Conservation (phyloP, 2,329 filamentous ascomycete species). For the Xylaria sp. region DNA sequence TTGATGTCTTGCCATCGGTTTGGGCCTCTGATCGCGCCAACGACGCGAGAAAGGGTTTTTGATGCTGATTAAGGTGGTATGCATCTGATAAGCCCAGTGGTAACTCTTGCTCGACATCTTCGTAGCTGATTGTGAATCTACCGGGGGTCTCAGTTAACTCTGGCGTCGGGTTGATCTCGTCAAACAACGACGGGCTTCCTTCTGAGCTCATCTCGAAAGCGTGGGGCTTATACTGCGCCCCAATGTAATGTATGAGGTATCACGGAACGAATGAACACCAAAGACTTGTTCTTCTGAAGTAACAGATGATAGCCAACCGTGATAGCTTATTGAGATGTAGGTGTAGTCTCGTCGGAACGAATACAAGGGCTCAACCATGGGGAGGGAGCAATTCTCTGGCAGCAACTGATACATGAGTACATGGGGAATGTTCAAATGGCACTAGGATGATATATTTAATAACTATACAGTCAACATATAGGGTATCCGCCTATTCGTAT, state of each 20-base stretch:
- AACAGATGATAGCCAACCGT: neutral
- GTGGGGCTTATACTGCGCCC: constrained; percentile 3
- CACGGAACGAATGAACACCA: constrained; percentile 2
- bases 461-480: neutral
- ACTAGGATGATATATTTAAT: constrained; percentile 18
- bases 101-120: constrained; percentile 28
- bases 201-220: constrained; percentile 29
- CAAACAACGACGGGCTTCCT: constrained; percentile 29
- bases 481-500: constrained; percentile 11
- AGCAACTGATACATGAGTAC: constrained; percentile 25
- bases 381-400: constrained; percentile 9
- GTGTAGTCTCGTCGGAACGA: constrained; percentile 6
- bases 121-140: constrained; percentile 26
- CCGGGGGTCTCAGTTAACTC: constrained; percentile 24
- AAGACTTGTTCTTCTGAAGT: neutral
- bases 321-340: constrained; percentile 11
- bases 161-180: constrained; percentile 34
- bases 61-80: constrained; percentile 26
- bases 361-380: constrained; percentile 5
- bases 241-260: neutral
- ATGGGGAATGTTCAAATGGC: constrained; percentile 7
- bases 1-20: constrained; percentile 1
- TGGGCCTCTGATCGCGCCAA: constrained; percentile 14
- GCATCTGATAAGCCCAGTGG: constrained; percentile 21
- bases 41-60: constrained; percentile 20